Evolutionary conservation across 2,329 filamentous ascomycete genomes (phyloP), one percentile per base, ranked within the genome.

Genomic region (Colletotrichum chrysophilum): DNA sequence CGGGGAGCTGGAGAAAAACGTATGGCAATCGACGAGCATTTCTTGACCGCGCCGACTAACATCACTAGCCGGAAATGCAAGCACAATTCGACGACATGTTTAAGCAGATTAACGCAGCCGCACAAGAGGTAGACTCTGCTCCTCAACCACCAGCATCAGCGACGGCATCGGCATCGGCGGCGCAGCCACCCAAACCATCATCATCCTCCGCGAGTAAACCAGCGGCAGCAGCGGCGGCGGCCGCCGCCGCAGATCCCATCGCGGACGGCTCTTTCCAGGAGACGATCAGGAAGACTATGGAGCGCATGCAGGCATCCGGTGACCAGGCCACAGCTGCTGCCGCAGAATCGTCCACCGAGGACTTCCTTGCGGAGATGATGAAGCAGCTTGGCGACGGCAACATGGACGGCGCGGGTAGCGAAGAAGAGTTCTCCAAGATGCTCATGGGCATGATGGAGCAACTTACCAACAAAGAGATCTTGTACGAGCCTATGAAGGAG

Each of bases 401-500:
- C 28, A 84, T 88, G 1, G 92, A 90, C n/a, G 82, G 81, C n/a
- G 90, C 88, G 3, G 89, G 87, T 16, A 88, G 87, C 75, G 95
- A 98, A 72, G 96, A 97, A 80, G 96, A 98, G 79, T 94, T 98
- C 80, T 96, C 95, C 73, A 96, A 98, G 86, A 95, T 98, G 92
- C 91, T 99, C 75, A 92, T 98, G 90, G 95, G 94, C 70, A 98
- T 98, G 95, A 98, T 99, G 96, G 95, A 98, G 86, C 96, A 99
- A 85, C 90, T 99, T 77, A 98, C 97, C 5, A 98, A 98, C 85
- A 98, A 98, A 88, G 97, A 98, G 79, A 98, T 99, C 77, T 86
- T 99, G 66, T 98, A 98, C 83, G 96, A 99, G 86, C 97, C 97
- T 4, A 98, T 99, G 96, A 98, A 98, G 87, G 97, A 99, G 86